A percentile compares a stretch with the other conserved stretches of the same genome.
Evolutionary conservation across 441 rosid genomes (phyloP).

Genomic region (Pelargonium australe): DNA sequence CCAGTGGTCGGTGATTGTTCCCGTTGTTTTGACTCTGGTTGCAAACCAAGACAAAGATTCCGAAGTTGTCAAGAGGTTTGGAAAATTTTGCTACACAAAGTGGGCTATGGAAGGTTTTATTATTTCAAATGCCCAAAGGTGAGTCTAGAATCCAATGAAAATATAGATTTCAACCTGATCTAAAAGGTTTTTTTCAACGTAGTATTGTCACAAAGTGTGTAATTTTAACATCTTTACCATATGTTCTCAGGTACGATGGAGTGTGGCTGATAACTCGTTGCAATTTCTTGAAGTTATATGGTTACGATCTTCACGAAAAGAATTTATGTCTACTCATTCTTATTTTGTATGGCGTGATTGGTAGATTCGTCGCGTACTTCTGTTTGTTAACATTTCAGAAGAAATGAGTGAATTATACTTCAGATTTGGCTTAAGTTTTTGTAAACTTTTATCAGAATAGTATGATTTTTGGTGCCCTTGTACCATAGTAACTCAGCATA

Average conservation of each 20-base stretch:
- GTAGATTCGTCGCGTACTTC: constrained; percentile 39
- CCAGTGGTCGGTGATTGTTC: constrained; percentile 62
- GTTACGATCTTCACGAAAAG: constrained; percentile 47
- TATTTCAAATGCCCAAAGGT: constrained; percentile 54
- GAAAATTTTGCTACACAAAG: constrained; percentile 46
- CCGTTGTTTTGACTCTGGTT: constrained; percentile 53
- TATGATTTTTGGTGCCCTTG: too few relatives aligned
- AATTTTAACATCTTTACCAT: background rate
- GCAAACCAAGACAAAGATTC: constrained; percentile 46
- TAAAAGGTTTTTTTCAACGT: background rate
- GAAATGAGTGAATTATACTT: constrained; percentile 23
- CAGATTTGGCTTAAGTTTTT: background rate
- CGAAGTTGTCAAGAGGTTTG: constrained; percentile 31
- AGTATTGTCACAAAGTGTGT: background rate
- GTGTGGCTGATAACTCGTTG: constrained; percentile 57
- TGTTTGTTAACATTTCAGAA: constrained; percentile 37
- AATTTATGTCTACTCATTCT: constrained; percentile 37
- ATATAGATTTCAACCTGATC: background rate
- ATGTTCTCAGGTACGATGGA: constrained; percentile 38
- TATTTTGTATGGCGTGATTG: constrained; percentile 30
- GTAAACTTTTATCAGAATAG: too few relatives aligned
- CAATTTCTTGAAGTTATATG: constrained; percentile 30
- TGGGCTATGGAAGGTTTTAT: constrained; percentile 66
- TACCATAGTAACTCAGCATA: too few relatives aligned
- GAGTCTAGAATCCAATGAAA: background rate